Evolutionary conservation across 768 basidiomycete genomes (phyloP).

Genomic region (Tylopilus subfusipes): DNA sequence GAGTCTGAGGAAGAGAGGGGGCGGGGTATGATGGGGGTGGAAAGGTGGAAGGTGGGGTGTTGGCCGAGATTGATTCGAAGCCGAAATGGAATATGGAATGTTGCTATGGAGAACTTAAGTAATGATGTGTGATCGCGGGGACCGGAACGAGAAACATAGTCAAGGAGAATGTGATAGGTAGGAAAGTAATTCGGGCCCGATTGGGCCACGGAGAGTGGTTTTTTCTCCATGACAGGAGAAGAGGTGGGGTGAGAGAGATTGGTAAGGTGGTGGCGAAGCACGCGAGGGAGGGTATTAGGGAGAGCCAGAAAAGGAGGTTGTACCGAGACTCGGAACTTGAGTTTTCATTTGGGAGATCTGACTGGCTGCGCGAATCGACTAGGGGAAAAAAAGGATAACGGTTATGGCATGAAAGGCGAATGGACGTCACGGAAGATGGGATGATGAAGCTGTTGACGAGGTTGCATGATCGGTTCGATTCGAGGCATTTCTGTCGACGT

Average conservation of each 20-base stretch:
- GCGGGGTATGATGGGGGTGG: conserved; percentile 16
- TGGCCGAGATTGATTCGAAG: conserved; percentile 14
- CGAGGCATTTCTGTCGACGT: conserved; percentile 23
- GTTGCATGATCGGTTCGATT: conserved; percentile 26
- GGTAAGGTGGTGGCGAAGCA: conserved; percentile 14
- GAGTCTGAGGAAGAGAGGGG: conserved; percentile 4
- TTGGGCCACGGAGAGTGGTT: conserved; percentile 27
- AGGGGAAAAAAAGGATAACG: conserved; percentile 13
- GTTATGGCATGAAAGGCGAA: conserved; percentile 18
- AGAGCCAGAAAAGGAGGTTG: conserved; percentile 24
- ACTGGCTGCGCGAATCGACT: conserved; percentile 15
- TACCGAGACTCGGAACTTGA: conserved; percentile 23
- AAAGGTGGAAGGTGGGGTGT: conserved; percentile 19
- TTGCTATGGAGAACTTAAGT: conserved; percentile 14
- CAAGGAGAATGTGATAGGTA: conserved; percentile 31
- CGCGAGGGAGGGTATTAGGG: conserved; percentile 12
- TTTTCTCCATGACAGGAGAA: conserved; percentile 36
- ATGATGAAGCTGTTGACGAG: conserved; percentile 24
- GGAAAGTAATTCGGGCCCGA: conserved; percentile 34
- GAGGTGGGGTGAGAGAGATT: conserved; percentile 27
- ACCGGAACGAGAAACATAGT: conserved; percentile 33
- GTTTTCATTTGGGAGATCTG: conserved; percentile 24
- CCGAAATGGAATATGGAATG: conserved; percentile 13
- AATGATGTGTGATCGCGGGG: conserved; percentile 29
- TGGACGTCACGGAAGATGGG: conserved; percentile 10